These are phyloP conservation scores for Globisporangium alternatum DNA, from an alignment of 352 stramenopile species.

Conservation along the genomic window DNA sequence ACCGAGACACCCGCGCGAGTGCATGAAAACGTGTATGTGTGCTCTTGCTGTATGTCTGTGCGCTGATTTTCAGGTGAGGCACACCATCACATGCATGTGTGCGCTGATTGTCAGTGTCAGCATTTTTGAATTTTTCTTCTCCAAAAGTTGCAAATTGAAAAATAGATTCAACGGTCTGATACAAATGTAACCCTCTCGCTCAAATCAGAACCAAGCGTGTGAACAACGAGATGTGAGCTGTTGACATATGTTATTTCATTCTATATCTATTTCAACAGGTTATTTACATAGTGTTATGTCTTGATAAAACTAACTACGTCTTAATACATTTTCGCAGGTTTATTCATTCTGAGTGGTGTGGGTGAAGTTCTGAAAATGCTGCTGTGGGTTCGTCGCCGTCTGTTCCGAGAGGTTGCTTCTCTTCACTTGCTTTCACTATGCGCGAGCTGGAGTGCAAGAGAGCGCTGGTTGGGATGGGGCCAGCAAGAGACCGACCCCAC, in stretches of 20 bases:
- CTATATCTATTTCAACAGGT: neutral
- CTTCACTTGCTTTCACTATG: slow-evolving; percentile 1
- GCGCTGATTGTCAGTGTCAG: neutral
- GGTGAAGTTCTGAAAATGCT: too few species aligned
- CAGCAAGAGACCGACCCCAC: neutral
- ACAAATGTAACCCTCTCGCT: neutral
- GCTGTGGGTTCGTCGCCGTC: too few species aligned
- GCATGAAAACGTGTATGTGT: too few species aligned
- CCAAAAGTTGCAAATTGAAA: neutral
- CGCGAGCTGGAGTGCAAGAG: neutral
- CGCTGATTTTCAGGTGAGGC: neutral
- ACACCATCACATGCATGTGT: neutral
- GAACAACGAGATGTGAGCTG: neutral
- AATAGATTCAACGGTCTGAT: neutral
- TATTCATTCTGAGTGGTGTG: too few species aligned
- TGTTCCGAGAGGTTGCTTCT: neutral
- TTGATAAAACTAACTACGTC: neutral
- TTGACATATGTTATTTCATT: neutral
- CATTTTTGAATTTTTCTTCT: neutral
- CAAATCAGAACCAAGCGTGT: neutral
- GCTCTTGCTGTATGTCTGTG: too few species aligned
- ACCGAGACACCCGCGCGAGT: too few species aligned
- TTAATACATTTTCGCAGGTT: neutral
- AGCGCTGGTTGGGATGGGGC: neutral
- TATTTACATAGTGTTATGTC: too few species aligned